Conservation (phyloP, 2,329 filamentous ascomycete species). For the Parascedosporium putredinis region DNA sequence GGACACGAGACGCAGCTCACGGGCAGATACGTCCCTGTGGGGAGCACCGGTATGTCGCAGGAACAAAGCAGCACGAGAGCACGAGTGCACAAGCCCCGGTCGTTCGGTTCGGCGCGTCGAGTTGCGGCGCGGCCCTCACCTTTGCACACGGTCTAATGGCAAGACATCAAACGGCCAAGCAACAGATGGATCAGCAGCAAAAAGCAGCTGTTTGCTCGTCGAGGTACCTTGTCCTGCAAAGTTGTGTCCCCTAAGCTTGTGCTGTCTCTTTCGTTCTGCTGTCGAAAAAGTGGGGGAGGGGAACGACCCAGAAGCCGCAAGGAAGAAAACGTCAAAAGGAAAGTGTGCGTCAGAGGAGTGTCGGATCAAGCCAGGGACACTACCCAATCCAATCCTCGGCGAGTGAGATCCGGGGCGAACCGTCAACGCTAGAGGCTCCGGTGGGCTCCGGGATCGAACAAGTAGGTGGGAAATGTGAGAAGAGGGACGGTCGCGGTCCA, state of each 20-base stretch:
- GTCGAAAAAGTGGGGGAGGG: background rate
- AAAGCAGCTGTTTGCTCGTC: background rate
- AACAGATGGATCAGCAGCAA: background rate
- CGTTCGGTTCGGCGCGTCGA: background rate
- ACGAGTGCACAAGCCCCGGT: background rate
- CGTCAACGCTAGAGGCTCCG: background rate
- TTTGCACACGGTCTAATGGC: background rate
- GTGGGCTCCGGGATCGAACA: background rate
- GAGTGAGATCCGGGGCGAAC: no score
- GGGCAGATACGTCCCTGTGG: no score
- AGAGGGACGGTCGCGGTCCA: background rate
- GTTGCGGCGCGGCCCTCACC: background rate
- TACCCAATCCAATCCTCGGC: background rate
- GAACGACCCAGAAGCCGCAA: background rate
- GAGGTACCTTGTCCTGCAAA: background rate
- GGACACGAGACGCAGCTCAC: background rate
- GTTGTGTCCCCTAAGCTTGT: no score
- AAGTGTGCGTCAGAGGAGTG: background rate
- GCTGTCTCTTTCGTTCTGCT: no score
- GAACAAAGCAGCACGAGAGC: no score
- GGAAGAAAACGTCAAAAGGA: background rate
- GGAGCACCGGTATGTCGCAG: no score
- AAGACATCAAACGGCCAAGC: constrained; percentile 1
- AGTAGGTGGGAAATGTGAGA: background rate
- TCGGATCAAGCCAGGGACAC: background rate